Conservation (phyloP, 768 basidiomycete species). For the Tylopilus rubrobrunneus region DNA sequence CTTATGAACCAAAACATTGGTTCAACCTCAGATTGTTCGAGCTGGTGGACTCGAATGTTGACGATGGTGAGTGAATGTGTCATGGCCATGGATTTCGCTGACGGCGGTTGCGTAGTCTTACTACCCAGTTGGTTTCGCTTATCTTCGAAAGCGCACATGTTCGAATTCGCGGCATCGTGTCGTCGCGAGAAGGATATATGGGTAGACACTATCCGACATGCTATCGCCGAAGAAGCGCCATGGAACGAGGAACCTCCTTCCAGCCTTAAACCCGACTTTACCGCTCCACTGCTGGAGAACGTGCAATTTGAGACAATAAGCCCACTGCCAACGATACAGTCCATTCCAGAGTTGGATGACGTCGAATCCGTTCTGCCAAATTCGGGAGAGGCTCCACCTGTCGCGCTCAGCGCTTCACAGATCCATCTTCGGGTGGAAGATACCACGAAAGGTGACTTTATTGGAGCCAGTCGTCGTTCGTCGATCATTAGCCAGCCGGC, state of each 20-base stretch:
- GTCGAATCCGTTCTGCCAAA: conserved; percentile 6
- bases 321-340: conserved; percentile 51
- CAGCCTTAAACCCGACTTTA: conserved; percentile 51
- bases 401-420: conserved; percentile 7
- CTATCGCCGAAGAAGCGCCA: conserved; percentile 37
- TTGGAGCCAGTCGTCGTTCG: conserved; percentile 48
- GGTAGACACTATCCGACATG: conserved; percentile 63
- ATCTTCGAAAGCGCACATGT: conserved; percentile 61
- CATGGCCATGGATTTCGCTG: conserved; percentile 1
- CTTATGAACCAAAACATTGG: conserved; percentile 88
- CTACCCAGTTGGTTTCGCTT: conserved; percentile 82
- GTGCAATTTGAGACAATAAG: conserved; percentile 38
- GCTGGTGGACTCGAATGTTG: conserved; percentile 60
- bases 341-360: conserved; percentile 47
- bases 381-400: conserved; percentile 4
- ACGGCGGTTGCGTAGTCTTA: conserved; percentile 46
- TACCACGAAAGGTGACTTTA: conserved; percentile 15
- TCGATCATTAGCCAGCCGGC: conserved; percentile 58
- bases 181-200: conserved; percentile 83
- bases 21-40: conserved; percentile 74
- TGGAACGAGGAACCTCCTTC: conserved; percentile 64
- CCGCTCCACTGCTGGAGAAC: conserved; percentile 34
- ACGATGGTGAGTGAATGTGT: conserved; percentile 64
- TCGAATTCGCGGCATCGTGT: conserved; percentile 86
- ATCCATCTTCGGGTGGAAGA: conserved; percentile 21